Base-by-base conservation (phyloP, 768 basidiomycete species). In the Rhodosporidiobolus sp. region DNA sequence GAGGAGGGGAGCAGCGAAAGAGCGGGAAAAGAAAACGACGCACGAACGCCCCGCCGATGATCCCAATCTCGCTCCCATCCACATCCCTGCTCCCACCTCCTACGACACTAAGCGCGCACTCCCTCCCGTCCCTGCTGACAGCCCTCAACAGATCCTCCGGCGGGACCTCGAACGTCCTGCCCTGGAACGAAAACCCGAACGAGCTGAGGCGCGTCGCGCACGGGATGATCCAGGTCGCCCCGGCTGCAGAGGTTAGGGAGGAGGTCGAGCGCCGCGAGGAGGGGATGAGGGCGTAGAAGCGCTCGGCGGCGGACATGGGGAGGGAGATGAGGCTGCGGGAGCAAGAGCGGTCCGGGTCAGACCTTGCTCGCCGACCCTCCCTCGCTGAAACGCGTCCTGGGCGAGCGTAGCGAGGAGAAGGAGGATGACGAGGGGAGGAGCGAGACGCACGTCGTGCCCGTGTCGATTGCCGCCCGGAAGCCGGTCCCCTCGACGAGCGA, bases 391-490 rank as follows among this genome's bases (percentile, higher is more conserved):
- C n/a, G n/a, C n/a, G n/a, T n/a, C n/a, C n/a, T n/a, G n/a, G n/a
- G n/a, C n/a, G n/a, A n/a, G n/a, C n/a, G n/a, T n/a, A n/a, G n/a
- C n/a, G n/a, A n/a, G n/a, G 34, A 9, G 35, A n/a, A 20, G 16
- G 32, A 7, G 49, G 24, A 5, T 0, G 30, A 22, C 26, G 17
- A 54, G 11, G 26, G 35, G 24, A 19, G 16, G n/a, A 30, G 20
- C n/a, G 20, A 20, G 38, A 50, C 61, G 45, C 48, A 58, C 56
- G 71, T 67, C 14, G 76, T 76, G 20, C 76, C 76, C 24, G 70
- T 63, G 52, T 77, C 76, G 45, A 75, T 68, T 2, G 67, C 74
- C 6, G 69, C 74, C 26, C 50, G 30, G 6, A 55, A 52, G 17
- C n/a, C 48, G 9, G 74, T 75, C 4, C 70, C 66, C 11, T 35